A percentile compares a stretch with the other conserved stretches of the same genome.
Evolutionary conservation across 1,284 basidiomycete species (phyloP).

Genomic region (Wolfiporia cocos): DNA sequence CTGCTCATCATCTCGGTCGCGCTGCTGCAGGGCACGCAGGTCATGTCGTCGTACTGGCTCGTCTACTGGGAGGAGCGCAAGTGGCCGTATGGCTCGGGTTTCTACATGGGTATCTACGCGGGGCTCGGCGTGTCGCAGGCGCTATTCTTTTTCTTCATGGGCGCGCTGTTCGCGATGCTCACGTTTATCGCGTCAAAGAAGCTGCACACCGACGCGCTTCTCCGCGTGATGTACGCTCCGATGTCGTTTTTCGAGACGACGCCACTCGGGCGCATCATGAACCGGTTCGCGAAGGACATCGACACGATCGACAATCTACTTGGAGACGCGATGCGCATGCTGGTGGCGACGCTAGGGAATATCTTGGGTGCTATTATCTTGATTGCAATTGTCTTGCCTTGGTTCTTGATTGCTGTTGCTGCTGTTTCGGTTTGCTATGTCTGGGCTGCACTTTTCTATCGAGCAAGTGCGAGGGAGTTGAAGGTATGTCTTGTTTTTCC

Average conservation of each 20-base stretch:
- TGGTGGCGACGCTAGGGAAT: constrained; percentile 55
- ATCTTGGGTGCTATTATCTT: constrained; percentile 76
- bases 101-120: constrained; percentile 73
- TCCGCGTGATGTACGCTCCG: constrained; percentile 66
- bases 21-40: constrained; percentile 52
- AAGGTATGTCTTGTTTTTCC: constrained; percentile 41
- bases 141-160: constrained; percentile 48
- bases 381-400: constrained; percentile 75
- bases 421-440: constrained; percentile 52
- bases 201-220: constrained; percentile 50
- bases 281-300: constrained; percentile 79
- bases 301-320: constrained; percentile 83
- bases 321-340: constrained; percentile 75
- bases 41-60: constrained; percentile 68
- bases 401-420: constrained; percentile 75
- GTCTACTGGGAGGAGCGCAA: constrained; percentile 68
- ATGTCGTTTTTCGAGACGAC: constrained; percentile 92
- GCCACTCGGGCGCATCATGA: constrained; percentile 88
- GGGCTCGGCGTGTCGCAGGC: constrained; percentile 46
- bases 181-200: constrained; percentile 61
- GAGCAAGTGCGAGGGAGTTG: constrained; percentile 83
- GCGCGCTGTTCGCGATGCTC: constrained; percentile 45
- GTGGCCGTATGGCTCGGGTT: constrained; percentile 46
- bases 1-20: constrained; percentile 43
- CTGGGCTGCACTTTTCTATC: constrained; percentile 78